Conservation (phyloP, 805 yeast genomes). For the Myxozyma mucilagina region DNA sequence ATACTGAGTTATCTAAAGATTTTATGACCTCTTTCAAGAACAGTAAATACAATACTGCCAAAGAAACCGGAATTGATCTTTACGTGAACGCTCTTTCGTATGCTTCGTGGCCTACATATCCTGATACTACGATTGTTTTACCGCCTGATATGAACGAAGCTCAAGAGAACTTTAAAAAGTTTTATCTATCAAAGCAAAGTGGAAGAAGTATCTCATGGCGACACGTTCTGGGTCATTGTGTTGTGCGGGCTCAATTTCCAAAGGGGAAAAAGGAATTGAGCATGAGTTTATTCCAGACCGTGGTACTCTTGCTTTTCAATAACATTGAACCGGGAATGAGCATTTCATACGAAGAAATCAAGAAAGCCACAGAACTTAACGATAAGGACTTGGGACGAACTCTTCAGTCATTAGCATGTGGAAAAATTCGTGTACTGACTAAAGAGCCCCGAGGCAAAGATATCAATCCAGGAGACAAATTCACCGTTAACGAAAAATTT, state of each 20-base stretch:
- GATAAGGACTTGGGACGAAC: constrained; percentile 32
- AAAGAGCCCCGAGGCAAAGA: constrained; percentile 32
- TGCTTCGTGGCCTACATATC: constrained; percentile 40
- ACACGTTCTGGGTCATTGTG: constrained; percentile 37
- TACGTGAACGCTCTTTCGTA: constrained; percentile 37
- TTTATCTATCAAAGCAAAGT: constrained; percentile 33
- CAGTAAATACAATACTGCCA: constrained; percentile 26
- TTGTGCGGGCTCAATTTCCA: constrained; percentile 37
- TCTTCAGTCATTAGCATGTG: constrained; percentile 36
- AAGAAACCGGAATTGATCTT: constrained; percentile 33
- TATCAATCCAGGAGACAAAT: constrained; percentile 32
- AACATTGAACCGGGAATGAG: constrained; percentile 24
- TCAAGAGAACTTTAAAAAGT: constrained; percentile 33
- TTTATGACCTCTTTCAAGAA: constrained; percentile 38
- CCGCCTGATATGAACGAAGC: constrained; percentile 35
- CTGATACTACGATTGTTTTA: constrained; percentile 33
- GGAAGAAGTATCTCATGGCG: constrained; percentile 37
- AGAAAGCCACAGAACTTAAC: constrained; percentile 30
- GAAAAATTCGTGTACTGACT: constrained; percentile 33
- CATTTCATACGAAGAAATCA: constrained; percentile 29
- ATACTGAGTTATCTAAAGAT: constrained; percentile 61
- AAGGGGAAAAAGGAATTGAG: constrained; percentile 39
- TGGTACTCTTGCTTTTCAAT: constrained; percentile 37
- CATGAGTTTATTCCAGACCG: constrained; percentile 36
- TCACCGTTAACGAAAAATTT: constrained; percentile 35